Evolutionary conservation across 2,329 filamentous ascomycete species (phyloP), one percentile per base, ranked within the genome.

Genomic region (Hansfordia pulvinata): DNA sequence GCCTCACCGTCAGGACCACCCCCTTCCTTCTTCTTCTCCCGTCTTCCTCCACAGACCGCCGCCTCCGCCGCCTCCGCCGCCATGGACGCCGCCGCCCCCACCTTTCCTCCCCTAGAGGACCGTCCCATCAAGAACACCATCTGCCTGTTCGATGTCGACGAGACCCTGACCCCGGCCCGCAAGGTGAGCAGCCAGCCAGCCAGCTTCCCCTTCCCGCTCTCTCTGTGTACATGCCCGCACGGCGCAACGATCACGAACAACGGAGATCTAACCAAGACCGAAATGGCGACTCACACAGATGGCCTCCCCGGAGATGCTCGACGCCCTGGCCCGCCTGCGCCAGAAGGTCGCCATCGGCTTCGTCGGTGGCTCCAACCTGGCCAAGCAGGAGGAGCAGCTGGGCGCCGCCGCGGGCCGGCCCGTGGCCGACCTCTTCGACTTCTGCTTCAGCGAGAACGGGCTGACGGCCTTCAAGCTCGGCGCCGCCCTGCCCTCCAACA

Each of bases 361-460:
- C 59, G 86, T 96, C 34, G 90, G 90, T 46, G 90, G 90, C 50
- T 90, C 81, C 43, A 80, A 96, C 64, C 71, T 93, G 35, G 60
- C 55, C 51, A 96, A 98, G 64, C 90, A 96, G 59, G 84, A 96
- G 57, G 90, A 96, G 57, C 88, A 96, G 61, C 71, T 96, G 35
- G 85, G 85, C 50, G 67, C 71, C 4, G 52, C 69, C 15, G n/a
- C n/a, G n/a, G 59, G 67, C 31, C 53, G 58, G 16, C 66, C 77
- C 40, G 88, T 96, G 34, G 85, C 76, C 27, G 64, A 72, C 35
- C 75, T 96, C 45, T 98, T 98, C 64, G 90, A 98, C 64, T 98
- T 83, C 62, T 90, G 80, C 70, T 98, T 98, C 62, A 65, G 85
- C 32, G 90, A 98, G 63, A 98, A 98, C 59, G 90, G 90, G 8